Evolutionary conservation across 176 grass and related monocot genomes (phyloP), one percentile per base, ranked within the genome.

Genomic region (Calamus simplicifolius): DNA sequence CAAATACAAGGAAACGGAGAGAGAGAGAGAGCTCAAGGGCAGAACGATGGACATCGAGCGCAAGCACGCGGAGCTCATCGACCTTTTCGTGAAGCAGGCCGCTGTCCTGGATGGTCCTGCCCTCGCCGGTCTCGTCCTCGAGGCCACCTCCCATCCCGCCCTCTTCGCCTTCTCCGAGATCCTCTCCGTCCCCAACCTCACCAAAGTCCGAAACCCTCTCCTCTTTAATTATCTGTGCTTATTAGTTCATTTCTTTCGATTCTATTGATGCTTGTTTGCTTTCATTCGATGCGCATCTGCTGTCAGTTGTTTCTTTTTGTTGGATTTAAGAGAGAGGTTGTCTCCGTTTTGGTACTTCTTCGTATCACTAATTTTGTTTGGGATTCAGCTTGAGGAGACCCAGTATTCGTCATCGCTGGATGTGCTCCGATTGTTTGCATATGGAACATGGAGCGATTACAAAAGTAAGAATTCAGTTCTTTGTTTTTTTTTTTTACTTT

Each of bases 161-260:
- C 94, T 93, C 67, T 99, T 99, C 68, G 85, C 88, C 60, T 99
- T 99, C 79, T 99, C 94, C 64, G 88, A 99, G 79, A 89, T 99
- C 54, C 85, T 93, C 64, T 69, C 85, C 81, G 76, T 93, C 60
- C 73, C 88, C 13, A 78, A 78, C 43, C 80, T 99, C 76, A 63
- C 79, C 68, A 93, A 89, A 82, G 94, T 99, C 17, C 35, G 13
- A 43, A 13, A 43, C 35, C 35, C 35, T 26, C 17, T 25, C 6
- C 5, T 16, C 0, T 51, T 29, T 14, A 6, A 7, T 17, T 19
- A 15, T 5, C 5, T 35, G 2, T 26, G 27, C 8, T 51, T 27
- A 16, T 50, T 7, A 7, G 50, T 60, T 21, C 25, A 1, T 4
- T 4, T 16, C 6, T 51, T 48, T 50, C 3, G 16, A 8, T 35